Percentiles rank a stretch among this genome's conserved stretches.
Evolutionary conservation across 1,139 yeast genomes (phyloP).

Genomic region (Taphrina confusa): DNA sequence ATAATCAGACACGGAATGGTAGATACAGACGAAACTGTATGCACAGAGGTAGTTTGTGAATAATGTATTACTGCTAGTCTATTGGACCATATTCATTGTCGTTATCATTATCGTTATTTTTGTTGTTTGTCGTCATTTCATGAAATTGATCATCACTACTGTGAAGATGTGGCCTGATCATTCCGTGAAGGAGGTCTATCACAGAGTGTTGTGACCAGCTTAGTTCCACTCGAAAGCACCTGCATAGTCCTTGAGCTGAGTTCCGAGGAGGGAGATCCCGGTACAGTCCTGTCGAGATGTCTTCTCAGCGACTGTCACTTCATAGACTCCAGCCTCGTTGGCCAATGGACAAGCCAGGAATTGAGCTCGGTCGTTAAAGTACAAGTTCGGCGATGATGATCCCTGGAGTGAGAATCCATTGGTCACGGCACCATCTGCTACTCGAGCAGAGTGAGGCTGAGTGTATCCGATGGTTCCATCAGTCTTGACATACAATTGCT

Average conservation of each 20-base stretch:
- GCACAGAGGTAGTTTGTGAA: too few species aligned
- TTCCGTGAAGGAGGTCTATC: background rate
- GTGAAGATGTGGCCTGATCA: too few species aligned
- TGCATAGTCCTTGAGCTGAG: background rate
- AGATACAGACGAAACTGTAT: too few species aligned
- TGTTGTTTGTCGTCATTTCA: background rate
- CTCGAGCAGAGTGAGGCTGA: slow-evolving; percentile 21
- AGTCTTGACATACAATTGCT: slow-evolving; percentile 22
- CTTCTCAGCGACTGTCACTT: slow-evolving; percentile 22
- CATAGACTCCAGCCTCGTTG: slow-evolving; percentile 12
- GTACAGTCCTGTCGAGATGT: slow-evolving; percentile 22
- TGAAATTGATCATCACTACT: too few species aligned
- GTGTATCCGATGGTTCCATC: slow-evolving; percentile 32
- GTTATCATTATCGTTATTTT: background rate
- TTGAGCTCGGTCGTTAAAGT: slow-evolving; percentile 9
- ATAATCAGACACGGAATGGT: too few species aligned
- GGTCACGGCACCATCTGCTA: slow-evolving; percentile 3
- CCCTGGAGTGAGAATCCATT: slow-evolving; percentile 21
- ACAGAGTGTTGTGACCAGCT: background rate
- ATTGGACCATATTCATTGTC: too few species aligned
- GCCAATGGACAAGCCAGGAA: slow-evolving; percentile 25
- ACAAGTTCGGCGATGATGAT: background rate
- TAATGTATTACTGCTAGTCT: too few species aligned
- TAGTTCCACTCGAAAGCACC: slow-evolving; percentile 18
- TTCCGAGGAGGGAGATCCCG: slow-evolving; percentile 7